Conservation (phyloP, 2,329 filamentous ascomycete genomes). For the Talaromyces amestolkiae region DNA sequence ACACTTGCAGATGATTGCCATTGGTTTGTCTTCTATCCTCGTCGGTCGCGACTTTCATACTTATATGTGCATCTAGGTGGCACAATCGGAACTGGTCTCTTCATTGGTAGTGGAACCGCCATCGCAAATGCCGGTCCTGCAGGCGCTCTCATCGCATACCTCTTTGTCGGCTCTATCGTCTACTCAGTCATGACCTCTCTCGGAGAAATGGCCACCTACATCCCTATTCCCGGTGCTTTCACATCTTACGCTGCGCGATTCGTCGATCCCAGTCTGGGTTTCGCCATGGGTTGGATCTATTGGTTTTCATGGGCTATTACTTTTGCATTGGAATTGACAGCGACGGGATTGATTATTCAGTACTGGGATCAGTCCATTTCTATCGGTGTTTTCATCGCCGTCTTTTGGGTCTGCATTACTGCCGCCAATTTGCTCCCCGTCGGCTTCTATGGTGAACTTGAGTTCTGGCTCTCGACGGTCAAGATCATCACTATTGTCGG, state of each 20-base stretch:
- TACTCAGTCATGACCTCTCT: constrained; percentile 70
- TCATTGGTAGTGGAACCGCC: constrained; percentile 65
- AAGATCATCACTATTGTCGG: constrained; percentile 55
- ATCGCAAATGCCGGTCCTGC: constrained; percentile 64
- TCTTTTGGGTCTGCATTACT: constrained; percentile 59
- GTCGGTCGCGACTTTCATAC: neutral
- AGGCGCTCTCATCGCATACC: constrained; percentile 65
- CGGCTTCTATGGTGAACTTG: constrained; percentile 52
- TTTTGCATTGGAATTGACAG: constrained; percentile 55
- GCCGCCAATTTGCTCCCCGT: constrained; percentile 50
- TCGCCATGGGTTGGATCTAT: constrained; percentile 80
- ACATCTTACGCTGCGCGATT: constrained; percentile 74
- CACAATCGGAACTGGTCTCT: constrained; percentile 71
- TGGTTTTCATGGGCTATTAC: constrained; percentile 62
- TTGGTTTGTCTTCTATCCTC: constrained; percentile 65
- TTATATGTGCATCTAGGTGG: constrained; percentile 43
- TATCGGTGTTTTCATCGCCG: constrained; percentile 52
- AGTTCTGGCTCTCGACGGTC: constrained; percentile 54
- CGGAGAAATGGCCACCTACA: constrained; percentile 71
- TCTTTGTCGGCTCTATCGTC: constrained; percentile 68
- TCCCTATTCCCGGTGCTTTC: constrained; percentile 74
- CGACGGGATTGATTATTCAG: constrained; percentile 62
- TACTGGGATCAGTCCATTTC: constrained; percentile 55
- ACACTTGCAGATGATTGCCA: constrained; percentile 98
- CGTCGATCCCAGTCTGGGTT: constrained; percentile 68